Evolutionary conservation across 148 eudicot species (phyloP), one percentile per base, ranked within the genome.

Genomic region (Rhododendron williamsianum): DNA sequence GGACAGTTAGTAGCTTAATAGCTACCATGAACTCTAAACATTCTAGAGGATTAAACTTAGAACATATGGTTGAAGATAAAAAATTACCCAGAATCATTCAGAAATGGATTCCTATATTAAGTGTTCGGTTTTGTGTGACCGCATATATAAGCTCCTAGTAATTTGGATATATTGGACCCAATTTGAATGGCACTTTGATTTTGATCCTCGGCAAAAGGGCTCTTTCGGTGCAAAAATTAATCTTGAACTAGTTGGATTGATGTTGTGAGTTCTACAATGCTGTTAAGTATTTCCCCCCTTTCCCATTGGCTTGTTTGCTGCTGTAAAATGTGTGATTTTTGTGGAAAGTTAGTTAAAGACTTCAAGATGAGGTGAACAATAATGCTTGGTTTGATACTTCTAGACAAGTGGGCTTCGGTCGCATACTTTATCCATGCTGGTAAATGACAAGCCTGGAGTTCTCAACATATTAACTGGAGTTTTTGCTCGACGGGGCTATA

Each of bases 381-480:
- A 45, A 35, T 82, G 77, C 78, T 19, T 86, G 76, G 67, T 74
- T 86, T 82, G 83, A 83, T 82, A 72, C 85, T 88, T 84, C 87
- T 94, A 96, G 99, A 89, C 96, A 65, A 92, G 88, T 87, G 99
- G 99, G 85, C 86, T 91, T 77, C 91, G 90, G 65, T 96, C 99
- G 63, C 99, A 96, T 88, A 96, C 99, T 23, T 86, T 96, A 85
- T 92, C 93, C 85, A 93, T 96, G 97, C 92, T 96, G 46, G 99
- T 96, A 19, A 96, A 90, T 86, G 90, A 96, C 85, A 46, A 79
- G 86, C 96, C 98, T 74, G 99, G 99, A 88, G 99, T 96, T 88
- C 96, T 96, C 56, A 96, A 95, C 86, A 83, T 92, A 86, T 90
- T 96, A 60, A 95, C 95, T 2, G 97, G 98, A 58, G 98, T 95